A percentile compares a stretch with the other conserved stretches of the same genome.
These are phyloP conservation scores for Tripidium arundinaceum DNA, from an alignment of 202 grass and related monocot species.

Conservation along the genomic window DNA sequence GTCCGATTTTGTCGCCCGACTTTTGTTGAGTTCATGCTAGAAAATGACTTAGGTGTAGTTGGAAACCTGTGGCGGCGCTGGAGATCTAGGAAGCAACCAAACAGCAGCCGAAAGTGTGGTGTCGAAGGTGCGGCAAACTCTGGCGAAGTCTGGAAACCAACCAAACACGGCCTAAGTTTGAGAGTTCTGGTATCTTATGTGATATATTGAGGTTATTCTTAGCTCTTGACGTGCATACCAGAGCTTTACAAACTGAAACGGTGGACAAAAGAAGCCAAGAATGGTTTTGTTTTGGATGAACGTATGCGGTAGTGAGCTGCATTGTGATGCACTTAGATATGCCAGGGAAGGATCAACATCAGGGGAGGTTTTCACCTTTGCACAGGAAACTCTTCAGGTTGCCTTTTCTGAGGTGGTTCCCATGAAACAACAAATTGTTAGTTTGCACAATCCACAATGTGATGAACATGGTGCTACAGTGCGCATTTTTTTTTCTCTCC, in stretches of 20 bases:
- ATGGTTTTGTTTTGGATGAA: conserved; percentile 55
- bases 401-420: conserved; percentile 53
- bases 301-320: conserved; percentile 52
- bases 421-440: conserved; percentile 53
- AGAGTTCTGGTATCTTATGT: conserved; percentile 57
- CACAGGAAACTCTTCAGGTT: conserved; percentile 51
- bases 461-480: conserved; percentile 13
- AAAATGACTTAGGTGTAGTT: no score
- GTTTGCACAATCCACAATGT: conserved; percentile 22
- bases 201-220: conserved; percentile 64
- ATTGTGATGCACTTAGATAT: conserved; percentile 63
- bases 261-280: conserved; percentile 66
- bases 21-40: no score
- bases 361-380: conserved; percentile 46
- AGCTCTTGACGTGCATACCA: conserved; percentile 46
- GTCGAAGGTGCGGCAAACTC: no score
- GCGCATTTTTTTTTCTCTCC: background rate
- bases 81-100: no score
- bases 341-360: conserved; percentile 60
- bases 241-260: conserved; percentile 63
- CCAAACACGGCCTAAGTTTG: no score
- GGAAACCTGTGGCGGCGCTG: no score
- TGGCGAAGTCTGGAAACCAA: no score
- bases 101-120: no score
- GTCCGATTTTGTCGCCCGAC: no score